Evolutionary conservation across 345 rosid genomes (phyloP).

Genomic region (Erucastrum elatum): DNA sequence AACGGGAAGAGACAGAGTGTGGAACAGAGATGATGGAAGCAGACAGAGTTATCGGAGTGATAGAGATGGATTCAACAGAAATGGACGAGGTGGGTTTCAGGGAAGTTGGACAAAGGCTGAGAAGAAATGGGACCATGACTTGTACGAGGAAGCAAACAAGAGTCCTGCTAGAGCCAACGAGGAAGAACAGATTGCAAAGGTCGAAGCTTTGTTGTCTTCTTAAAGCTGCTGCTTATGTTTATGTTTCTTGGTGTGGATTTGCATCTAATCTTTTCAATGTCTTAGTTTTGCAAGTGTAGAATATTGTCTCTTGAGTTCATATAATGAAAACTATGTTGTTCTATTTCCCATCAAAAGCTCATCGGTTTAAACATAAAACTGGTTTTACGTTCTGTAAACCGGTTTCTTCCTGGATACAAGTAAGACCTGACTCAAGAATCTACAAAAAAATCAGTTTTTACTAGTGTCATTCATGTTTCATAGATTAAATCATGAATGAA

Average conservation of each 20-base stretch:
- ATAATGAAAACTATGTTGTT: slow-evolving; percentile 23
- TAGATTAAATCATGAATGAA: background rate
- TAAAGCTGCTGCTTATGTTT: background rate
- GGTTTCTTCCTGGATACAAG: background rate
- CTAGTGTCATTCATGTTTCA: background rate
- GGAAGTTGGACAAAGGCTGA: slow-evolving; percentile 51
- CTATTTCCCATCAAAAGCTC: background rate
- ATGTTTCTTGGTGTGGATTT: slow-evolving; percentile 5
- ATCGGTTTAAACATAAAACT: background rate
- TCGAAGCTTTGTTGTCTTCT: slow-evolving; percentile 81
- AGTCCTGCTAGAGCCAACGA: slow-evolving; percentile 71
- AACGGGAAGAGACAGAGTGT: slow-evolving; percentile 44
- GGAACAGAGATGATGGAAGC: slow-evolving; percentile 52
- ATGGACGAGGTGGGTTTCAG: slow-evolving; percentile 49
- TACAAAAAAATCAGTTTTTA: background rate
- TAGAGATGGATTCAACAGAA: slow-evolving; percentile 49
- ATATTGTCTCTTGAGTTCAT: slow-evolving; percentile 12
- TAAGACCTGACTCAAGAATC: background rate
- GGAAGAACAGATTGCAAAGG: slow-evolving; percentile 88
- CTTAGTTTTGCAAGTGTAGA: slow-evolving; percentile 27
- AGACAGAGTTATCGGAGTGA: slow-evolving; percentile 46
- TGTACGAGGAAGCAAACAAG: slow-evolving; percentile 74
- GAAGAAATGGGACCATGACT: slow-evolving; percentile 96
- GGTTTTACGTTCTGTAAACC: background rate
- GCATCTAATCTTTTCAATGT: background rate